Percentiles rank a stretch among this genome's conserved stretches.
These are phyloP conservation scores for Cronartium quercuum DNA, from an alignment of 1,284 basidiomycete genomes.

Conservation along the genomic window DNA sequence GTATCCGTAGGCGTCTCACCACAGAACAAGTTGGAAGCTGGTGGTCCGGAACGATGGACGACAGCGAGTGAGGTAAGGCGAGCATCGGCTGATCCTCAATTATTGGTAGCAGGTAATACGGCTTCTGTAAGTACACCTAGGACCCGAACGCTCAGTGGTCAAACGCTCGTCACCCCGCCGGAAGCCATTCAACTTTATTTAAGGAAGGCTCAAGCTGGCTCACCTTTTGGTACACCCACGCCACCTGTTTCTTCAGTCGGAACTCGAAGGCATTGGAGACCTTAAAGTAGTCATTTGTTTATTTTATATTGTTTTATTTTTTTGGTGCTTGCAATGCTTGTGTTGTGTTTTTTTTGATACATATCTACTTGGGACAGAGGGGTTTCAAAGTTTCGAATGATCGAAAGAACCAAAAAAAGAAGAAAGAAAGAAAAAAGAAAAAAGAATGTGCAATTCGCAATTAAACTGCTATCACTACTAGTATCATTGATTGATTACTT, in stretches of 20 bases:
- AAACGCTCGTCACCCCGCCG: constrained; percentile 8
- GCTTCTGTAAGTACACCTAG: constrained; percentile 8
- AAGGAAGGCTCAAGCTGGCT: constrained; percentile 27
- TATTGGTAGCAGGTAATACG: background rate
- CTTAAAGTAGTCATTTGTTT: background rate
- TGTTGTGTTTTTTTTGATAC: background rate
- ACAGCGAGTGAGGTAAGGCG: constrained; percentile 3
- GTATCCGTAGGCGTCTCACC: background rate
- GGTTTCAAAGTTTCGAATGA: too few relatives aligned
- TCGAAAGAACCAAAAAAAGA: too few relatives aligned
- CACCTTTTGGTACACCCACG: background rate
- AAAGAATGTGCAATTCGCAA: too few relatives aligned
- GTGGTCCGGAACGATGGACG: constrained; percentile 14
- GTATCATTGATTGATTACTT: too few relatives aligned
- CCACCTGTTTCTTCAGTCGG: background rate
- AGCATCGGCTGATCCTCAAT: constrained; percentile 3
- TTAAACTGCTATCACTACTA: too few relatives aligned
- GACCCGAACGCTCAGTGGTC: background rate
- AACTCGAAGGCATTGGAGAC: background rate
- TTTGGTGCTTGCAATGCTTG: background rate
- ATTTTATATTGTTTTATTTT: background rate
- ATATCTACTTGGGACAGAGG: too few relatives aligned
- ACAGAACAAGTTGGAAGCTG: constrained; percentile 1
- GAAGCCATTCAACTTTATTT: constrained; percentile 37
- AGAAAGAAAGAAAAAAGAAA: too few relatives aligned